Evolutionary conservation across 495 filamentous ascomycete species (phyloP).

Genomic region (Hypoxylon rickii): DNA sequence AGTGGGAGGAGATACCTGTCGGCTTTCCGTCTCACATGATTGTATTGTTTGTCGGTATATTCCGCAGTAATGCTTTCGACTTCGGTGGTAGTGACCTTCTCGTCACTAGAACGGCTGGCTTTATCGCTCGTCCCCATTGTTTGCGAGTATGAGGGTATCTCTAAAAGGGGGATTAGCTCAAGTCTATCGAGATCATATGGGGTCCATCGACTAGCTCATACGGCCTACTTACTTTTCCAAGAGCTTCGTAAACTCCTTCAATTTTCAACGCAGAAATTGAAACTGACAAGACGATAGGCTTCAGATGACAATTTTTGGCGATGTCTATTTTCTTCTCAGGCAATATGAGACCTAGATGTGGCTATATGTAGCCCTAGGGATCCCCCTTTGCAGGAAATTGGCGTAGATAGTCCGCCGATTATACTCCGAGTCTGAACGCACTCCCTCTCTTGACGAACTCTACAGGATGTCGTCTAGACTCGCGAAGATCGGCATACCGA

Average conservation of each 20-base stretch:
- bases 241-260: no score
- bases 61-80: constrained; percentile 3
- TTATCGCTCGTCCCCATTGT: constrained; percentile 15
- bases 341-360: no score
- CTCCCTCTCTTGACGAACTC: neutral
- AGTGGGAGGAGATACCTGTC: constrained; percentile 32
- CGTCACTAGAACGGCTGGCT: neutral
- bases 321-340: no score
- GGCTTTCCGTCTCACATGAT: constrained; percentile 25
- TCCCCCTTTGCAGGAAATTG: no score
- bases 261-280: no score
- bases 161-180: neutral
- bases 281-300: no score
- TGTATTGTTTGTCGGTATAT: constrained; percentile 30
- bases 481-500: neutral
- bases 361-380: no score
- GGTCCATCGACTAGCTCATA: neutral
- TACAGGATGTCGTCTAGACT: neutral
- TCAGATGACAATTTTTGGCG: no score
- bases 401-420: no score
- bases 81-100: neutral
- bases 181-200: no score
- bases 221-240: neutral
- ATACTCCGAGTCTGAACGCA: no score
- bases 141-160: no score